These are phyloP conservation scores for Geranium incanum DNA, from an alignment of 441 rosid species.

Conservation along the genomic window DNA sequence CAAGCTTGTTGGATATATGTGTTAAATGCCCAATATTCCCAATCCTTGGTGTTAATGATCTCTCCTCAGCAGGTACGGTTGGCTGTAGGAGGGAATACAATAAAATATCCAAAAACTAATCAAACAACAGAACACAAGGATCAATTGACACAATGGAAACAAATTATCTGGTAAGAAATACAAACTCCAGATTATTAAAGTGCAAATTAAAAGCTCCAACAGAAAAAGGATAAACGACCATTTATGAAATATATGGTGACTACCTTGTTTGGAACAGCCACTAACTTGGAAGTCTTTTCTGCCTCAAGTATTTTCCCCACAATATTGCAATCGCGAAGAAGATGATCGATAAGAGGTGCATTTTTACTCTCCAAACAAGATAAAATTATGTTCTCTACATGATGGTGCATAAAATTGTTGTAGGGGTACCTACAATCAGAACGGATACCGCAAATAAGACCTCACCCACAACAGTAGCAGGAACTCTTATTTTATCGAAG, in stretches of 20 bases:
- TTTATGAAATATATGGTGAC: no score
- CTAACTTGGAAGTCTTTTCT: constrained; percentile 47
- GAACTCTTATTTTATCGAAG: constrained; percentile 52
- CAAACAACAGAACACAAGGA: background rate
- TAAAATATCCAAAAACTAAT: constrained; percentile 8
- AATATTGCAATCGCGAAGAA: constrained; percentile 69
- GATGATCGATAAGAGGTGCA: constrained; percentile 52
- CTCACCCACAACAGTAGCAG: background rate
- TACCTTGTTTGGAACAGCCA: constrained; percentile 26
- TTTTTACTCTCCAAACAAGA: constrained; percentile 83
- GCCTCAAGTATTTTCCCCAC: constrained; percentile 67
- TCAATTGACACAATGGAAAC: background rate
- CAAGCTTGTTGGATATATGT: constrained; percentile 76
- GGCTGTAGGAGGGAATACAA: constrained; percentile 46
- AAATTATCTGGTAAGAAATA: no score
- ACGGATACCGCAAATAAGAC: constrained; percentile 28
- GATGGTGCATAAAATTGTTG: constrained; percentile 94
- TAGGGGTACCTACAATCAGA: constrained; percentile 58
- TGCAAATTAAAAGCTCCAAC: no score
- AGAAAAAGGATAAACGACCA: no score
- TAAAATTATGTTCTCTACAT: constrained; percentile 66
- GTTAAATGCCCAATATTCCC: constrained; percentile 90
- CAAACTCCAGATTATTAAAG: no score
- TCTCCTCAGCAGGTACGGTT: constrained; percentile 62
- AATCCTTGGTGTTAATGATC: constrained; percentile 49